Conservation (phyloP, 2,329 filamentous ascomycete species). For the Cladosporium sp. region DNA sequence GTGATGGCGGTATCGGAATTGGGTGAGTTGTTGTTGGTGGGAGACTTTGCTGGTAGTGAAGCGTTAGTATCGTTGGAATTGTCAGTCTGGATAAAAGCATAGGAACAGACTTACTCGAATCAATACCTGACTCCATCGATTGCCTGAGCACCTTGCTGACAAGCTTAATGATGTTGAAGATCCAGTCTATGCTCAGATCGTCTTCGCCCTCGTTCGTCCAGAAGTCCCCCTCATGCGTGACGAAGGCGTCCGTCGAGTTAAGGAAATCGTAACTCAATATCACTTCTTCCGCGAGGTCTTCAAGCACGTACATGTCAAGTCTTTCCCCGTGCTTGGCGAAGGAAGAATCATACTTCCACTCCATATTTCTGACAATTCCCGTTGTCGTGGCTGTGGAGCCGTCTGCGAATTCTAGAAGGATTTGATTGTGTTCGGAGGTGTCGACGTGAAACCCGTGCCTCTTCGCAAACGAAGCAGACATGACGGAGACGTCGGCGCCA, state of each 20-base stretch:
- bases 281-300: neutral
- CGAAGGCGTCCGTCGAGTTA: neutral
- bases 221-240: neutral
- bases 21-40: too few species aligned
- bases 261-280: neutral
- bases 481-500: neutral
- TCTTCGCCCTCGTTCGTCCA: neutral
- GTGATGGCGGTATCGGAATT: too few species aligned
- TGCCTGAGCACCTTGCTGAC: neutral
- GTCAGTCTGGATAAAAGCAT: too few species aligned
- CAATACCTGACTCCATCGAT: too few species aligned
- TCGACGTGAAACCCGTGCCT: neutral
- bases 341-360: neutral
- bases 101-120: too few species aligned
- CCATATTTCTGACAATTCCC: neutral
- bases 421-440: neutral
- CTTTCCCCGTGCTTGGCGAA: neutral
- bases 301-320: neutral
- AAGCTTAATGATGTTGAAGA: neutral
- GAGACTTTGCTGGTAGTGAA: too few species aligned
- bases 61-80: too few species aligned
- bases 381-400: neutral
- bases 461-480: neutral
- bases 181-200: neutral
- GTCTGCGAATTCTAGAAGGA: neutral